Conservation (phyloP, 768 basidiomycete species). For the Suillus brevipes region DNA sequence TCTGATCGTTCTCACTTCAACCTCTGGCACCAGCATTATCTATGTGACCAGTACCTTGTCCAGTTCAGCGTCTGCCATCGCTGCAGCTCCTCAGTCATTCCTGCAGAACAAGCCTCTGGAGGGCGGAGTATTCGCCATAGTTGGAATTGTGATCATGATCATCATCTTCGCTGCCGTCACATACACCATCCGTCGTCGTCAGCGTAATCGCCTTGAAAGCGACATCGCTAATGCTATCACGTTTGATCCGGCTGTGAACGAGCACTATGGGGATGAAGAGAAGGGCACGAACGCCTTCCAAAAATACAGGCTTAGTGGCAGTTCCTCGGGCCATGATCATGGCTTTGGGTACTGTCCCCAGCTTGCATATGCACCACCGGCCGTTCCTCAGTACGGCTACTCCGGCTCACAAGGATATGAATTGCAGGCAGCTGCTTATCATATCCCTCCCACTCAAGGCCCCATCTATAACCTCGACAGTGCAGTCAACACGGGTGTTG, state of each 20-base stretch:
- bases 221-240: conserved; percentile 46
- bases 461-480: conserved; percentile 13
- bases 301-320: conserved; percentile 24
- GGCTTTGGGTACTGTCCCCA: conserved; percentile 21
- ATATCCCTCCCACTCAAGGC: conserved; percentile 12
- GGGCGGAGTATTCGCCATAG: conserved; percentile 55
- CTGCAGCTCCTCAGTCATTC: conserved; percentile 42
- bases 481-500: conserved; percentile 17
- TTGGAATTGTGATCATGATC: conserved; percentile 48
- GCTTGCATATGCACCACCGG: conserved; percentile 17
- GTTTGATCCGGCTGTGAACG: conserved; percentile 45
- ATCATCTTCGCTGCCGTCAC: conserved; percentile 46
- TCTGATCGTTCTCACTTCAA: conserved; percentile 19
- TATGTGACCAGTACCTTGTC: conserved; percentile 33
- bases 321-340: conserved; percentile 29
- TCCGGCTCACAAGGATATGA: conserved; percentile 17
- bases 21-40: conserved; percentile 28
- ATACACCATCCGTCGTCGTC: conserved; percentile 49
- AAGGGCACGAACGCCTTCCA: conserved; percentile 18
- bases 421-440: conserved; percentile 18
- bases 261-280: conserved; percentile 27
- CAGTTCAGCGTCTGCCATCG: conserved; percentile 23
- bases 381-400: conserved; percentile 20
- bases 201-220: conserved; percentile 38
- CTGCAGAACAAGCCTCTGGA: conserved; percentile 66